A percentile compares a stretch with the other conserved stretches of the same genome.
phyloP scores from a whole-genome alignment of 2,329 filamentous ascomycete species.

The Mariannaea elegans region DNA sequence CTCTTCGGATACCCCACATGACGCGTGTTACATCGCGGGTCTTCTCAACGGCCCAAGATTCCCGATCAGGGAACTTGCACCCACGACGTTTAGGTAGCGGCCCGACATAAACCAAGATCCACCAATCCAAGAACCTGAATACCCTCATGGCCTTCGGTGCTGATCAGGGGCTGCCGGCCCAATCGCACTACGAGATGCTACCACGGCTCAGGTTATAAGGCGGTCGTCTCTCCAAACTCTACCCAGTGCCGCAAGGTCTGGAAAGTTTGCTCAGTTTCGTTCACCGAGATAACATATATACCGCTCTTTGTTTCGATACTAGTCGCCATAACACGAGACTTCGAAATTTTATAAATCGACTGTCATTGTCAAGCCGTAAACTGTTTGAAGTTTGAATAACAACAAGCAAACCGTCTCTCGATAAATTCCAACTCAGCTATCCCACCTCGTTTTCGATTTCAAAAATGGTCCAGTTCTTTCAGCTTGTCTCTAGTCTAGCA shows the following conservation, averaged over 20 bases:
- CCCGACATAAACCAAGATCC: slow-evolving; percentile 27
- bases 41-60: slow-evolving; percentile 32
- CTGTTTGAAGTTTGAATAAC: not conserved
- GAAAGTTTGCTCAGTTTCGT: not conserved
- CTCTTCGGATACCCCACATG: slow-evolving; percentile 22
- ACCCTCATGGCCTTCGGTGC: slow-evolving; percentile 25
- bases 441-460: too few species aligned
- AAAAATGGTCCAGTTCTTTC: slow-evolving; percentile 33
- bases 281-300: slow-evolving; percentile 10
- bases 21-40: slow-evolving; percentile 22
- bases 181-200: slow-evolving; percentile 20
- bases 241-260: not conserved
- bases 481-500: slow-evolving; percentile 31
- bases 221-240: not conserved
- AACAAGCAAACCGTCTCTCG: not conserved
- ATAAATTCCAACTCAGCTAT: not conserved
- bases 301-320: not conserved
- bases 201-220: slow-evolving; percentile 22
- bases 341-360: slow-evolving; percentile 7
- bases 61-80: slow-evolving; percentile 31
- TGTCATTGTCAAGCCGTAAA: not conserved
- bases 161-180: slow-evolving; percentile 20
- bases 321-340: not conserved
- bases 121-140: slow-evolving; percentile 33
- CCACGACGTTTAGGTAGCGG: slow-evolving; percentile 18